phyloP scores from a whole-genome alignment of 495 filamentous ascomycete genomes.

The Penicillium herquei region DNA sequence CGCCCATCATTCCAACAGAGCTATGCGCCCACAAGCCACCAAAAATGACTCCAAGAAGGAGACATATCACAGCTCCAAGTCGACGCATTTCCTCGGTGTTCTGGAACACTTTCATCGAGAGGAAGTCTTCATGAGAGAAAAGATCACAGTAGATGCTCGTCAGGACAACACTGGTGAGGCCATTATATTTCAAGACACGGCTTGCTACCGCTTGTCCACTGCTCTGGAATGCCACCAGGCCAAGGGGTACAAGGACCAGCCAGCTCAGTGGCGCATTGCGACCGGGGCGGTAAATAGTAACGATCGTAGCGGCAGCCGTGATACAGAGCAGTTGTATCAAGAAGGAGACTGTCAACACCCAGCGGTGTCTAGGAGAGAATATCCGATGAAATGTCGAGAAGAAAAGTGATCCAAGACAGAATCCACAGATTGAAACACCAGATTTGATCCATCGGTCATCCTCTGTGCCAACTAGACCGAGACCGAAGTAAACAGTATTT shows the following conservation, averaged over 20 bases:
- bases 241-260: slow-evolving; percentile 59
- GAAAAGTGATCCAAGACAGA: slow-evolving; percentile 64
- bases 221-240: slow-evolving; percentile 67
- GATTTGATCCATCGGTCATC: slow-evolving; percentile 60
- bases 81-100: slow-evolving; percentile 61
- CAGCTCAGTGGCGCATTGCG: slow-evolving; percentile 49
- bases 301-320: slow-evolving; percentile 55
- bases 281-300: slow-evolving; percentile 43
- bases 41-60: slow-evolving; percentile 58
- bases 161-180: slow-evolving; percentile 66
- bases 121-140: slow-evolving; percentile 59
- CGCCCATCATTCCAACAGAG: slow-evolving; percentile 55
- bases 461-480: slow-evolving; percentile 56
- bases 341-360: slow-evolving; percentile 64
- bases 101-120: slow-evolving; percentile 32
- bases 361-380: slow-evolving; percentile 43
- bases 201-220: slow-evolving; percentile 69
- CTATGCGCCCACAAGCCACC: slow-evolving; percentile 61
- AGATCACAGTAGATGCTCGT: slow-evolving; percentile 72
- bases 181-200: slow-evolving; percentile 59
- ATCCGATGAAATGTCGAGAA: slow-evolving; percentile 62
- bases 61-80: slow-evolving; percentile 50
- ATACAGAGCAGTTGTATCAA: slow-evolving; percentile 52
- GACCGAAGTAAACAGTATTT: slow-evolving; percentile 73
- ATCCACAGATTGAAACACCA: slow-evolving; percentile 58